Conservation (phyloP, 495 filamentous ascomycete species). For the Penicillium dipodomyicola region DNA sequence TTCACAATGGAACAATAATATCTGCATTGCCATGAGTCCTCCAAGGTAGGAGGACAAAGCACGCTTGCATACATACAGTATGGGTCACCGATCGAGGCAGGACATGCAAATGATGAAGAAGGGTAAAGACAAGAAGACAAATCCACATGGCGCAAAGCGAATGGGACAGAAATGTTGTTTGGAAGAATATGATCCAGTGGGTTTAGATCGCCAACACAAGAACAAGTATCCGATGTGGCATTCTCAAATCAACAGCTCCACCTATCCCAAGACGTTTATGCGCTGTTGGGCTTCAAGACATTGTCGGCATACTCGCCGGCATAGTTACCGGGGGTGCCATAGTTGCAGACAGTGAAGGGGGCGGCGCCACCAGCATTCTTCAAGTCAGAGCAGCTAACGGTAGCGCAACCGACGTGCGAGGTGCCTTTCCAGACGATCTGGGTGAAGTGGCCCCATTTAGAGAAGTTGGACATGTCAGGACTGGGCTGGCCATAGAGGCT, state of each 20-base stretch:
- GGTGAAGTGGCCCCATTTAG: slow-evolving; percentile 81
- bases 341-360: slow-evolving; percentile 85
- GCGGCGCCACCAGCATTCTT: slow-evolving; percentile 45
- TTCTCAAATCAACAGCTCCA: not conserved
- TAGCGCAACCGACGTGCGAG: slow-evolving; percentile 69
- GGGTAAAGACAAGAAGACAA: slow-evolving; percentile 17
- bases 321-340: slow-evolving; percentile 69
- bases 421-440: slow-evolving; percentile 84
- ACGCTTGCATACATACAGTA: slow-evolving; percentile 28
- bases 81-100: slow-evolving; percentile 7
- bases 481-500: slow-evolving; percentile 43
- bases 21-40: slow-evolving; percentile 20
- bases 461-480: slow-evolving; percentile 60
- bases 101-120: slow-evolving; percentile 30
- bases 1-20: slow-evolving; percentile 39
- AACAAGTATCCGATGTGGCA: not conserved
- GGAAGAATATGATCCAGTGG: not conserved
- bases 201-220: not conserved
- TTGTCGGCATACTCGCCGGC: slow-evolving; percentile 63
- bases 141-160: slow-evolving; percentile 8
- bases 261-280: slow-evolving; percentile 18
- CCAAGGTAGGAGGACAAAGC: slow-evolving; percentile 10
- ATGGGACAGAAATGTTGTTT: slow-evolving; percentile 4
- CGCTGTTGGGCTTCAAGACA: slow-evolving; percentile 52
- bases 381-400: slow-evolving; percentile 53